Evolutionary conservation across 1,139 yeast species (phyloP), one percentile per base, ranked within the genome.

Genomic region (Lodderomyces beijingensis): DNA sequence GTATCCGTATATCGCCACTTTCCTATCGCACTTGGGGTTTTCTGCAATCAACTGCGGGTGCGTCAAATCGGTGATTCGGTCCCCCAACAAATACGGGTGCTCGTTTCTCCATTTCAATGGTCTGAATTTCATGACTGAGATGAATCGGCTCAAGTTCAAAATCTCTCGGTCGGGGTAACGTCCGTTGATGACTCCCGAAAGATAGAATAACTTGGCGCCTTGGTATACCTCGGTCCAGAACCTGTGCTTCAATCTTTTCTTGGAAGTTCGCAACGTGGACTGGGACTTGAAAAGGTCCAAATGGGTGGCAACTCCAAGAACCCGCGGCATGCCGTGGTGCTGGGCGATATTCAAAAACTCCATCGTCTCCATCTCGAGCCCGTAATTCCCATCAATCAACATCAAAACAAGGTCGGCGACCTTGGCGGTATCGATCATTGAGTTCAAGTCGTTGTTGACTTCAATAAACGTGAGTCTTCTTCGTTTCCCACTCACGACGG

Each of bases 311-410:
- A 93, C 87, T 43, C 98, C 98, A 34, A 93, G 70, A 17, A 93
- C 95, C 52, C 96, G 76, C 29, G 99, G 98, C 89, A 93, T 91
- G 57, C 98, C 99, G 55, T 93, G 98, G 51, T 93, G 96, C 48
- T 93, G 95, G 4, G 96, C 93, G 45, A 93, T 76, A 53, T 93
- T 93, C 43, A 93, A 70, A 53, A 93, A 93, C 59, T 93, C 99
- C 98, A 93, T 93, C 11, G 98, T 93, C 59, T 93, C 99, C 99
- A 93, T 93, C 63, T 93, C 99, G 42, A 93, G 79, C 4, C 99
- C 99, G 55, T 87, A 93, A 57, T 93, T 93, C 41, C 98, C 98
- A 62, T 93, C 99, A 42, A 93, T 79, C 70, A 91, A 64, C 40
- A 93, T 59, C 36, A 93, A 67, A 14, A 93, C 95, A 43, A 93